Evolutionary conservation across 805 yeast genomes (phyloP).

Genomic region (Yarrowia sp.): DNA sequence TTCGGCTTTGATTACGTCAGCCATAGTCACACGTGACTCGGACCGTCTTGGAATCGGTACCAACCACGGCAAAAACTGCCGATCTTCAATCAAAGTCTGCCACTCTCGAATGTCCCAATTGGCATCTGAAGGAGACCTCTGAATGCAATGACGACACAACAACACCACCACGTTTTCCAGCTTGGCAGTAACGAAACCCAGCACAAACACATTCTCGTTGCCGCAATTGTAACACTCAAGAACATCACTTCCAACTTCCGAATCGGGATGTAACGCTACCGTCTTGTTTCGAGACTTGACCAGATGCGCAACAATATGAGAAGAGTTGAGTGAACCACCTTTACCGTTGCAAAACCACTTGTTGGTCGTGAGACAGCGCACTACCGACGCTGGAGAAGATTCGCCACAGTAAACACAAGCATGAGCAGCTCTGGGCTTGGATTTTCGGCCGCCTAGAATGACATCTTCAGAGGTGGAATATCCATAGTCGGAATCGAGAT

Average conservation of each 20-base stretch:
- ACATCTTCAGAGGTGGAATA: background rate
- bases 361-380: constrained; percentile 70
- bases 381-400: constrained; percentile 60
- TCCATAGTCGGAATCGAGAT: background rate
- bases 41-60: constrained; percentile 43
- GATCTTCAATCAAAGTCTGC: constrained; percentile 80
- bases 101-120: constrained; percentile 88
- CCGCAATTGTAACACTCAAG: constrained; percentile 93
- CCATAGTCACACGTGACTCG: constrained; percentile 46
- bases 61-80: constrained; percentile 79
- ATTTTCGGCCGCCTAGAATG: background rate
- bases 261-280: constrained; percentile 72
- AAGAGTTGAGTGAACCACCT: constrained; percentile 50
- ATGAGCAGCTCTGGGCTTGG: background rate
- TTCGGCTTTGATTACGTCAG: constrained; percentile 71
- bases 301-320: constrained; percentile 84
- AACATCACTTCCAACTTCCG: constrained; percentile 81
- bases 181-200: constrained; percentile 87
- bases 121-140: constrained; percentile 56
- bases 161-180: constrained; percentile 83
- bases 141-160: constrained; percentile 82
- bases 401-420: constrained; percentile 65
- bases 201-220: constrained; percentile 67
- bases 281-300: constrained; percentile 74
- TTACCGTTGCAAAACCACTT: constrained; percentile 90